These are phyloP conservation scores for Blastobotrys capitulatus DNA, from an alignment of 1,139 yeast species.

Conservation along the genomic window DNA sequence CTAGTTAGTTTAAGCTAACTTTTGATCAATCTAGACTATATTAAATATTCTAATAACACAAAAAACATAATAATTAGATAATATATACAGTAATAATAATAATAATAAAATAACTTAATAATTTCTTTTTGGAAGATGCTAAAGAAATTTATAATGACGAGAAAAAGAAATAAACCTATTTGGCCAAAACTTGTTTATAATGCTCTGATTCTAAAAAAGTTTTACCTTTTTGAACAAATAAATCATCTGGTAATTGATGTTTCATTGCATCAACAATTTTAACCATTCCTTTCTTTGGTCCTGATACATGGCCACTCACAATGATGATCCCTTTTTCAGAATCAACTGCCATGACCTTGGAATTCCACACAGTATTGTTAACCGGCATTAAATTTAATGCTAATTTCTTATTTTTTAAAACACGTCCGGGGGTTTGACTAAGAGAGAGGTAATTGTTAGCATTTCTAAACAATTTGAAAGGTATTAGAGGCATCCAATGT, in stretches of 20 bases:
- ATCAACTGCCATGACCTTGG: constrained; percentile 71
- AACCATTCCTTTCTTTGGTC: constrained; percentile 73
- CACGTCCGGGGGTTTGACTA: constrained; percentile 93
- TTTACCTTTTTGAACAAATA: constrained; percentile 12
- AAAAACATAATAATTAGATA: too few relatives aligned
- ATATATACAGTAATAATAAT: too few relatives aligned
- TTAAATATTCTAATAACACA: too few relatives aligned
- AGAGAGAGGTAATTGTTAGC: too few relatives aligned
- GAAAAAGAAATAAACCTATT: too few relatives aligned
- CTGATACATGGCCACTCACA: constrained; percentile 88
- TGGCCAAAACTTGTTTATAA: too few relatives aligned
- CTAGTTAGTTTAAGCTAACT: too few relatives aligned
- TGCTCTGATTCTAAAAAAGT: not conserved
- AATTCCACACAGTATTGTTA: constrained; percentile 71
- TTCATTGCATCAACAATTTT: constrained; percentile 73
- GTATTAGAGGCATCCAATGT: too few relatives aligned
- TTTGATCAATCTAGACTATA: too few relatives aligned
- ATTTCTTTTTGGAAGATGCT: too few relatives aligned
- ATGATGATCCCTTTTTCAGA: constrained; percentile 75
- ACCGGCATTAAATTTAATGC: constrained; percentile 99
- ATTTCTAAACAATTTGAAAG: not conserved
- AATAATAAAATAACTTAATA: too few relatives aligned
- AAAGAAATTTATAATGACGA: too few relatives aligned
- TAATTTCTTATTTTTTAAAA: constrained; percentile 95
- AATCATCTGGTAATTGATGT: constrained; percentile 23